Base-by-base conservation (phyloP, 768 basidiomycete genomes). In the Solioccasus polychromus region DNA sequence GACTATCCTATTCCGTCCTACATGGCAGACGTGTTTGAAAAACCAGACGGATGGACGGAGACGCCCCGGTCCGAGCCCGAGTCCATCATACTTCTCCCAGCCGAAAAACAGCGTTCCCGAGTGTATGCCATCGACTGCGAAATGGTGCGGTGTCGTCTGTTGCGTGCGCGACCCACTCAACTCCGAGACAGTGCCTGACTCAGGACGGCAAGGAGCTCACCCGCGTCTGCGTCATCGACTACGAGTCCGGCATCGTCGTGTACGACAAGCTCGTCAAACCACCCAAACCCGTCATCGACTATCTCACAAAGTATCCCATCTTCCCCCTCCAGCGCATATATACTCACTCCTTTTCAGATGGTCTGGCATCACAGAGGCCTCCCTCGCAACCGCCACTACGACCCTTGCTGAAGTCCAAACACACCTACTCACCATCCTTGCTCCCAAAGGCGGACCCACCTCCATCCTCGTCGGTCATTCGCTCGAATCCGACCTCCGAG, bases 111-210 rank as follows among this genome's bases (percentile, higher is more conserved):
- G n/a, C 62, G 62, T 35, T 72, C 76, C 4, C 73, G 70, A 47
- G 77, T 95, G 20, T 83, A 88, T 44, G 90, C 91, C 0, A 78
- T 99, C 37, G 95, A 99, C 73, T 98, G 95, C 64, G 95, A 97
- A 65, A 97, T 97, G 95, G 94, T 91, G 48, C 42, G 79, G 11
- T 26, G 58, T 9, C 15, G n/a, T 30, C 1, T 8, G 5, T 34
- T 29, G 22, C 1, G 15, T 4, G 39, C 10, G 1, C 5, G 9
- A 3, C 30, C 29, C 8, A 34, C 57, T 52, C 22, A 57, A 26
- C 17, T 15, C 15, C 32, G 2, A 19, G 7, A 7, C 20, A 96
- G 93, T 95, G 93, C 61, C 54, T 85, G 64, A 94, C 93, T 2
- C 86, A 86, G 58, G 87, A 88, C 44, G 94, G 93, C 8, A 92